Evolutionary conservation across 805 yeast genomes (phyloP).

Genomic region (Grigorovia jiainica): DNA sequence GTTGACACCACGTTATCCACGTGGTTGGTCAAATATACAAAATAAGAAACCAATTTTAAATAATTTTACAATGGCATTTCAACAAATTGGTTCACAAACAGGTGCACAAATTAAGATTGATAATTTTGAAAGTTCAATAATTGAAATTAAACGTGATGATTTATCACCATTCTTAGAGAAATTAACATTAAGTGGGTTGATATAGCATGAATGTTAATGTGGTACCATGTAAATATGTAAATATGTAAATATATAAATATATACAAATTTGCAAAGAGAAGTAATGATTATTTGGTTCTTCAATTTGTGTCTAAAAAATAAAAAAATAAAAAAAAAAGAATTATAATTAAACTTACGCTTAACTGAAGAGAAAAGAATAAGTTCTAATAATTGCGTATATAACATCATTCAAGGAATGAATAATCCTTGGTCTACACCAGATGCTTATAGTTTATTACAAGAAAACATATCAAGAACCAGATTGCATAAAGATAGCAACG

Average conservation of each 20-base stretch:
- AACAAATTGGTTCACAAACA: slow-evolving; percentile 71
- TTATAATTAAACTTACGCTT: too few relatives aligned
- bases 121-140: slow-evolving; percentile 89
- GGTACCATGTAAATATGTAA: too few relatives aligned
- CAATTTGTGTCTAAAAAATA: too few relatives aligned
- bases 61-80: slow-evolving; percentile 86
- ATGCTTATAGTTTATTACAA: too few relatives aligned
- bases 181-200: slow-evolving; percentile 64
- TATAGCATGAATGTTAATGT: neutral
- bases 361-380: too few relatives aligned
- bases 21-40: slow-evolving; percentile 30
- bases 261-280: neutral
- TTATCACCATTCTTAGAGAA: slow-evolving; percentile 78
- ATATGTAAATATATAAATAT: neutral
- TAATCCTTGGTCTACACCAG: too few relatives aligned
- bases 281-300: too few relatives aligned
- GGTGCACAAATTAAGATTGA: slow-evolving; percentile 88
- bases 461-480: too few relatives aligned
- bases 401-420: too few relatives aligned
- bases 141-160: slow-evolving; percentile 84
- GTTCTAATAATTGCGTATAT: too few relatives aligned
- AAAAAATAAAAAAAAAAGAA: too few relatives aligned
- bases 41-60: slow-evolving; percentile 47
- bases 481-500: neutral
- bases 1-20: slow-evolving; percentile 70